These are phyloP conservation scores for Shiraia sp. DNA, from an alignment of 2,329 filamentous ascomycete species.

Conservation along the genomic window DNA sequence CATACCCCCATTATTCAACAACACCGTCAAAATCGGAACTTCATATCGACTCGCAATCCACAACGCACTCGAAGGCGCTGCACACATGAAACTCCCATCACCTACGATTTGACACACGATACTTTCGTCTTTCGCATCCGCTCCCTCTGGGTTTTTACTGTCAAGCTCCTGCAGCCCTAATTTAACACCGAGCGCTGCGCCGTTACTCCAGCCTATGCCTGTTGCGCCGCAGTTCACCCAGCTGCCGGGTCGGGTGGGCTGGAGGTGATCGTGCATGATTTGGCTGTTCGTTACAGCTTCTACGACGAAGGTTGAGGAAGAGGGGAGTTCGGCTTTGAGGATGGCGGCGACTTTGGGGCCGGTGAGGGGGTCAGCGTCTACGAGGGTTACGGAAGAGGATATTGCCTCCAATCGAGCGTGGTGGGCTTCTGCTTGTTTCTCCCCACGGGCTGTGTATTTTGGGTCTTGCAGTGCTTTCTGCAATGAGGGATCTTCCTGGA, in stretches of 20 bases:
- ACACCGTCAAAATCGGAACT: constrained; percentile 59
- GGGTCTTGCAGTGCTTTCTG: neutral
- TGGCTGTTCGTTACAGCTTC: constrained; percentile 17
- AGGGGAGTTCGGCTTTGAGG: constrained; percentile 8
- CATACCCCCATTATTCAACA: constrained; percentile 62
- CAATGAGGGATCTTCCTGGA: constrained; percentile 14
- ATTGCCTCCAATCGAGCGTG: constrained; percentile 23
- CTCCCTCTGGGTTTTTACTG: too few species aligned
- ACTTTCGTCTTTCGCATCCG: constrained; percentile 39
- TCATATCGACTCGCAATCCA: constrained; percentile 61
- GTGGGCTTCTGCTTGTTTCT: constrained; percentile 12
- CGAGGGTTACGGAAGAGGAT: constrained; percentile 16
- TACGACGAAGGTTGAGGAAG: constrained; percentile 14
- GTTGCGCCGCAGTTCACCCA: constrained; percentile 61
- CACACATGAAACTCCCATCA: constrained; percentile 62
- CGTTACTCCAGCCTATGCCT: constrained; percentile 59
- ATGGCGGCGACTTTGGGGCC: constrained; percentile 15
- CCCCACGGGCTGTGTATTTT: neutral
- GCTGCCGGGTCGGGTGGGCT: constrained; percentile 43
- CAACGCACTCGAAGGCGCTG: constrained; percentile 59
- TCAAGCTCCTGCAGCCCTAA: constrained; percentile 47
- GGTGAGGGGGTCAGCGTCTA: constrained; percentile 21
- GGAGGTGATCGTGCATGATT: constrained; percentile 16
- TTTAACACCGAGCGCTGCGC: constrained; percentile 56
- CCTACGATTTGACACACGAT: constrained; percentile 60